phyloP scores from a whole-genome alignment of 2,329 filamentous ascomycete species.

The Fusarium siculi region DNA sequence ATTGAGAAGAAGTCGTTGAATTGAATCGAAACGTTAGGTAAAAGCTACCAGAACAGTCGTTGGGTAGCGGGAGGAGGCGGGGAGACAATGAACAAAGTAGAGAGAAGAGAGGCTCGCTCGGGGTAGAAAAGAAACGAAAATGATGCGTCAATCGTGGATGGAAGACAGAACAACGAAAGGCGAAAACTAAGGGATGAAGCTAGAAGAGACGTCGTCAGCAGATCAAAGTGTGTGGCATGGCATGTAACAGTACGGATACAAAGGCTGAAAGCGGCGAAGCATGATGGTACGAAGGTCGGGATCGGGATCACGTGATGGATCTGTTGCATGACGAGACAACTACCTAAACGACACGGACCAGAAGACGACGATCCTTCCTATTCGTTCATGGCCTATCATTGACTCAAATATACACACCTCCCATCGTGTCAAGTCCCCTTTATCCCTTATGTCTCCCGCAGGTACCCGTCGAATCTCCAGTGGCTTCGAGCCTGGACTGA shows the following conservation, averaged over 20 bases:
- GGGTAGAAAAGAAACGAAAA: slow-evolving; percentile 2
- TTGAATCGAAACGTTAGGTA: slow-evolving; percentile 17
- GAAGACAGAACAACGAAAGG: slow-evolving; percentile 24
- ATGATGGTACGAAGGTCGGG: slow-evolving; percentile 25
- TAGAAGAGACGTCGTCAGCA: slow-evolving; percentile 35
- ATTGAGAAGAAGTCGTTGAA: slow-evolving; percentile 8
- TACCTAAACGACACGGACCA: background rate
- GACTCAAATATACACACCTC: background rate
- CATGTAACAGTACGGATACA: background rate
- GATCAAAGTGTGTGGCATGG: slow-evolving; percentile 23
- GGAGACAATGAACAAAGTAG: slow-evolving; percentile 28
- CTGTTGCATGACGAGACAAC: slow-evolving; percentile 7
- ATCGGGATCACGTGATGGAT: slow-evolving; percentile 29
- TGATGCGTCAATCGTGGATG: slow-evolving; percentile 14
- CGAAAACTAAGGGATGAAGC: slow-evolving; percentile 34
- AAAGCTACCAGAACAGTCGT: slow-evolving; percentile 30
- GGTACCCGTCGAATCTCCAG: background rate
- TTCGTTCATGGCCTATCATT: background rate
- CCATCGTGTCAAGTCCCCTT: background rate
- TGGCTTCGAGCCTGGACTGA: slow-evolving; percentile 19
- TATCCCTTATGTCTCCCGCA: background rate
- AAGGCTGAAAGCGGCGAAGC: slow-evolving; percentile 37
- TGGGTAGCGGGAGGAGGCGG: slow-evolving; percentile 32
- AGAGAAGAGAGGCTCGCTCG: slow-evolving; percentile 12
- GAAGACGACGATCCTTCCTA: background rate